Percentiles rank a stretch among this genome's conserved stretches.
phyloP scores from a whole-genome alignment of 768 basidiomycete species.

The Kwoniella heveanensis region DNA sequence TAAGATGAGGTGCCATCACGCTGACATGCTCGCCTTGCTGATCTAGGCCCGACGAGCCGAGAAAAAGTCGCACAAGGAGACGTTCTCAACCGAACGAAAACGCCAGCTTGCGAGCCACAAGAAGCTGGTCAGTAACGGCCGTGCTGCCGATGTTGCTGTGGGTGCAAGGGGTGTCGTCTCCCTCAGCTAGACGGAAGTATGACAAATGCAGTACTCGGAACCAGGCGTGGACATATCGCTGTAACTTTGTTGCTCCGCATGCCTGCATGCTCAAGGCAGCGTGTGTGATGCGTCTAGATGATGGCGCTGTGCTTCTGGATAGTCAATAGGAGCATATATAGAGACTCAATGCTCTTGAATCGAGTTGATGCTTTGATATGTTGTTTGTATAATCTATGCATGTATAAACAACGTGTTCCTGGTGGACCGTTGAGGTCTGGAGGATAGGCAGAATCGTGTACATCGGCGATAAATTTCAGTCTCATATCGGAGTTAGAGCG shows the following conservation, averaged over 20 bases:
- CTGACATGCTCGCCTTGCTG: no score
- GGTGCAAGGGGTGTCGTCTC: conserved; percentile 39
- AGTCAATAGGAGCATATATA: not conserved
- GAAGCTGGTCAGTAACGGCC: conserved; percentile 52
- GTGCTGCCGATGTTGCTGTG: conserved; percentile 52
- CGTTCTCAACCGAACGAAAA: conserved; percentile 58
- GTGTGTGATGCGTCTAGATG: no score
- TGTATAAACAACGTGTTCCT: not conserved
- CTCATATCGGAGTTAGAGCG: conserved; percentile 21
- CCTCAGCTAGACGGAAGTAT: conserved; percentile 24
- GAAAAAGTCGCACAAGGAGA: conserved; percentile 59
- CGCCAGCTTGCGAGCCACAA: conserved; percentile 55
- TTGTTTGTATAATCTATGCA: conserved; percentile 15
- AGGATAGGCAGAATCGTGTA: conserved; percentile 2
- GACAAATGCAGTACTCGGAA: no score
- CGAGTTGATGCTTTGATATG: conserved; percentile 9
- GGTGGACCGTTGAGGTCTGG: no score
- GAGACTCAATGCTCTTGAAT: no score
- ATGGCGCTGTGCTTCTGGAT: not conserved
- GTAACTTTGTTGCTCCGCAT: no score
- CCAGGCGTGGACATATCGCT: no score
- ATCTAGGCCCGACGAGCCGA: conserved; percentile 56
- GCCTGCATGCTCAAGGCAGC: no score
- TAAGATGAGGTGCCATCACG: no score
- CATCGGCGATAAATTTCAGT: conserved; percentile 21